phyloP scores from a whole-genome alignment of 495 filamentous ascomycete species.

The Wilcoxina mikolae region DNA sequence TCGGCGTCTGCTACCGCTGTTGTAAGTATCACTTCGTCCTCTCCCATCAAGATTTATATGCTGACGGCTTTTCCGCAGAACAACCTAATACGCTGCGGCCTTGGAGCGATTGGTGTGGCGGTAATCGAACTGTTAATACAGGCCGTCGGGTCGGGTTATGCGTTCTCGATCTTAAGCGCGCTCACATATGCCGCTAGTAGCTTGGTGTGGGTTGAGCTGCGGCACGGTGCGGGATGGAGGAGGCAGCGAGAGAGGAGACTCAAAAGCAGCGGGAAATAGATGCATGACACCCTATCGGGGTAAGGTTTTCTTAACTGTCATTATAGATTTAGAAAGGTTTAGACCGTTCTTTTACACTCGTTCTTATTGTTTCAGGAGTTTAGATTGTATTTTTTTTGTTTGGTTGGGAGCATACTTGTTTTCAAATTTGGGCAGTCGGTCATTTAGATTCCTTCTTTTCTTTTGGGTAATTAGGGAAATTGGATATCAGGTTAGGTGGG shows the following conservation, averaged over 20 bases:
- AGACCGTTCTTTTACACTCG: too few relatives aligned
- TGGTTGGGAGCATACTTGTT: too few relatives aligned
- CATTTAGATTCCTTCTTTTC: too few relatives aligned
- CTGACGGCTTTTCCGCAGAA: not conserved
- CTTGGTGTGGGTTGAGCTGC: not conserved
- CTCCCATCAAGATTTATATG: not conserved
- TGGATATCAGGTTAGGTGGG: too few relatives aligned
- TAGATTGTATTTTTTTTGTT: too few relatives aligned
- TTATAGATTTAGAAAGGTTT: too few relatives aligned
- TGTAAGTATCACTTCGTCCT: not conserved
- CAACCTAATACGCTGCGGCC: slow-evolving; percentile 1
- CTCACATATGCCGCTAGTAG: not conserved
- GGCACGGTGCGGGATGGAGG: not conserved
- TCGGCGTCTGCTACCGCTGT: slow-evolving; percentile 1
- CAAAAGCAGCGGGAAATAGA: too few relatives aligned
- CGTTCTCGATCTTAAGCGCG: not conserved
- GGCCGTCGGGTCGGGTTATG: not conserved
- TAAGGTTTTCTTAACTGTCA: too few relatives aligned
- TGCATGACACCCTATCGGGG: too few relatives aligned
- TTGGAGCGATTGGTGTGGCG: not conserved
- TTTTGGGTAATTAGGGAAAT: too few relatives aligned
- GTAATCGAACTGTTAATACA: not conserved
- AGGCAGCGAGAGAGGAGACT: not conserved
- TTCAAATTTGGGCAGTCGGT: too few relatives aligned
- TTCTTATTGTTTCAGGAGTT: too few relatives aligned